Evolutionary conservation across 805 yeast genomes (phyloP).

Genomic region (Debaryomyces hansenii): DNA sequence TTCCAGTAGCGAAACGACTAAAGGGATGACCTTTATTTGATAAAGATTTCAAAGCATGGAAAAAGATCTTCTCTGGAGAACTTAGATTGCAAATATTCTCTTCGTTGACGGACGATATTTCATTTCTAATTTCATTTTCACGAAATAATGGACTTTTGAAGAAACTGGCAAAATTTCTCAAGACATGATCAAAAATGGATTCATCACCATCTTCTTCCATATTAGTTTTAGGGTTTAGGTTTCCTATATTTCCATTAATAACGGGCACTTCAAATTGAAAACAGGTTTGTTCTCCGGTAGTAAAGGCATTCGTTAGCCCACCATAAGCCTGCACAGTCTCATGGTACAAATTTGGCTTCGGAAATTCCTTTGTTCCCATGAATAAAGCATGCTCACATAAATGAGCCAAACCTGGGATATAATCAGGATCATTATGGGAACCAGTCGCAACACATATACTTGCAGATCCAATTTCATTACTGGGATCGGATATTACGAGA

Average conservation of each 20-base stretch:
- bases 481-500: conserved; percentile 74
- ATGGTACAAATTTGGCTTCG: conserved; percentile 47
- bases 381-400: conserved; percentile 26
- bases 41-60: conserved; percentile 58
- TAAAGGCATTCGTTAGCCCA: conserved; percentile 66
- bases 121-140: conserved; percentile 42
- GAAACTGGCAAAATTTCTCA: conserved; percentile 51
- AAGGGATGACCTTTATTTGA: conserved; percentile 53
- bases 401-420: conserved; percentile 82
- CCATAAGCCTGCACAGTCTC: conserved; percentile 45
- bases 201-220: conserved; percentile 12
- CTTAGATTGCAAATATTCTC: conserved; percentile 62
- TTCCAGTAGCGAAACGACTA: conserved; percentile 66
- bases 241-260: conserved; percentile 8
- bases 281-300: conserved; percentile 66
- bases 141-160: conserved; percentile 54
- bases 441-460: conserved; percentile 80
- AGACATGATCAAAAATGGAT: conserved; percentile 44
- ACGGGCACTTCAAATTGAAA: conserved; percentile 64
- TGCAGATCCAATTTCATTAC: conserved; percentile 62
- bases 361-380: conserved; percentile 54
- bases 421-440: conserved; percentile 72
- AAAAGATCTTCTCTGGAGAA: conserved; percentile 46
- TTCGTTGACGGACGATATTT: conserved; percentile 60
- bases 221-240: conserved; percentile 12